Evolutionary conservation across 306 rosid genomes (phyloP), one percentile per base, ranked within the genome.

Genomic region (Abrus precatorius): DNA sequence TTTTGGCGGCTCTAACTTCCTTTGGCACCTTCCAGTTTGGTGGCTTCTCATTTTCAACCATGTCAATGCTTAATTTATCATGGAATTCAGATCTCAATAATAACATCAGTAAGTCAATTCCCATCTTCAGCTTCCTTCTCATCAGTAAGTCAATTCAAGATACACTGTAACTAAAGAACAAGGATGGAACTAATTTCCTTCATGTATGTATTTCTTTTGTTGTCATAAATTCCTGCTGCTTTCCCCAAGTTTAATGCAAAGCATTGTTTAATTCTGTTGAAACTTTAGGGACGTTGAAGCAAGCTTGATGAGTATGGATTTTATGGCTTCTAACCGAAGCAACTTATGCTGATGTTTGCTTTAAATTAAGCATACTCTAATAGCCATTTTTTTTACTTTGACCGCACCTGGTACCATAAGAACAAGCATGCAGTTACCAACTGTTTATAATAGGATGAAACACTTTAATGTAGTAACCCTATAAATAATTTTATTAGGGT

Each of bases 1-100:
- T 89, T 70, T 74, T 90, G 63, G 91, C 90, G 34, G 84, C 90
- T 73, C 84, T 92, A 27, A 85, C 97, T 72, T 90, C 97, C 44
- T 61, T 88, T 61, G 88, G 86, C 11, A 69, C 90, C 70, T 82
- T 85, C 20, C 84, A 88, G 72, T 53, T 86, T 70, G 91, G 83
- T 14, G 75, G 84, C 33, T 12, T 76, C 47, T 86, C 93, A 54
- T 87, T 87, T 77, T 81, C 89, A 14, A 36, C 40, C 40, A 36
- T 36, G 40, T 36, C 40, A 36, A 36, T 36, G 40, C 40, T 36
- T 69, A 45, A 69, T 82, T 81, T 88, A 69, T 72, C 74, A 9
- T 78, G 76, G 64, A 78, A 75, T 69, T 87, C 95, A 44, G 80
- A 75, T 83, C 88, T 92, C 34, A 81, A 74, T 64, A 14, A 66